phyloP scores from a whole-genome alignment of 768 basidiomycete genomes.

The Pholiota conissans region DNA sequence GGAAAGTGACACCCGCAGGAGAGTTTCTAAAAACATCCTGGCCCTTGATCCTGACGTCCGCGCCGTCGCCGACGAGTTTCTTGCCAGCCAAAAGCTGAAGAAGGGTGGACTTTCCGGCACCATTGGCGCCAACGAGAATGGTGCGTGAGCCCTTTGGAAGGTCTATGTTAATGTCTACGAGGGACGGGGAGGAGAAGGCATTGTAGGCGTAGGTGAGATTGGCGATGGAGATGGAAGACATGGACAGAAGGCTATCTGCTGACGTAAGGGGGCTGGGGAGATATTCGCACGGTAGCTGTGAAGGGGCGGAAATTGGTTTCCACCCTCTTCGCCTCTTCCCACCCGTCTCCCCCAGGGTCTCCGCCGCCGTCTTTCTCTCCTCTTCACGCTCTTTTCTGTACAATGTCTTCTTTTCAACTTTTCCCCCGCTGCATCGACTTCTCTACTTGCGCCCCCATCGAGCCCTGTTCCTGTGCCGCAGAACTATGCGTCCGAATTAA shows the following conservation, averaged over 20 bases:
- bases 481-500: conserved; percentile 63
- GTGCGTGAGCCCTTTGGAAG: conserved; percentile 80
- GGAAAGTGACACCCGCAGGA: conserved; percentile 78
- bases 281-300: conserved; percentile 9
- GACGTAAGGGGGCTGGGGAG: neutral
- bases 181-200: conserved; percentile 43
- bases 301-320: neutral
- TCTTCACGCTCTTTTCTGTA: conserved; percentile 31
- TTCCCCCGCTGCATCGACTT: conserved; percentile 42
- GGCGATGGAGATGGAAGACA: conserved; percentile 41
- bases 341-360: conserved; percentile 11
- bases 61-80: conserved; percentile 59
- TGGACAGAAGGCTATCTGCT: neutral
- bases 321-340: conserved; percentile 10
- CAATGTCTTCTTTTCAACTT: conserved; percentile 40
- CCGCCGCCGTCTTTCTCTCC: conserved; percentile 20
- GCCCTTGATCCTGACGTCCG: conserved; percentile 71
- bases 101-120: conserved; percentile 96
- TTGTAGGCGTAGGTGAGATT: conserved; percentile 62
- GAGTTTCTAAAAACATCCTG: conserved; percentile 89
- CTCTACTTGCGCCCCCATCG: conserved; percentile 44
- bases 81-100: conserved; percentile 94
- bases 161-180: conserved; percentile 62
- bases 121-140: conserved; percentile 90
- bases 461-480: conserved; percentile 54